These are phyloP conservation scores for Russula dissimulans DNA, from an alignment of 768 basidiomycete species.

Conservation along the genomic window DNA sequence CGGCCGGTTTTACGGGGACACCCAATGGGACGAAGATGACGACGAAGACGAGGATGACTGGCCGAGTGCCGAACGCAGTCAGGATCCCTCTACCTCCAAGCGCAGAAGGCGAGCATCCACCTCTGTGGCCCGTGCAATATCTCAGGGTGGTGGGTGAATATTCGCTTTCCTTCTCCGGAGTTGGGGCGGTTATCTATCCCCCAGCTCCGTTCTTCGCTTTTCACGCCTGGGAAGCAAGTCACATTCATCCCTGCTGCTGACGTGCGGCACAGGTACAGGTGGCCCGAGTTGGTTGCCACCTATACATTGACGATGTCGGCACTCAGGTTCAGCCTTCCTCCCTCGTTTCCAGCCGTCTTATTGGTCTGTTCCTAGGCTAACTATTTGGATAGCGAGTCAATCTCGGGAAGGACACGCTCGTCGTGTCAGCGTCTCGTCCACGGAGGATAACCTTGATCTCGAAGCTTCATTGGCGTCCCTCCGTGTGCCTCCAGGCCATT, in stretches of 20 bases:
- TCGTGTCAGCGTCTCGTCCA: slow-evolving; percentile 19
- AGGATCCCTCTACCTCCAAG: slow-evolving; percentile 29
- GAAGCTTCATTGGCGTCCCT: slow-evolving; percentile 23
- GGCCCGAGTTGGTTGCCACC: not conserved
- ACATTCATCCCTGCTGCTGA: not conserved
- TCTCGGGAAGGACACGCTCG: slow-evolving; percentile 20
- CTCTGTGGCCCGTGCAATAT: slow-evolving; percentile 8
- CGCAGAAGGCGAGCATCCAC: slow-evolving; percentile 25
- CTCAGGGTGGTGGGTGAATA: slow-evolving; percentile 11
- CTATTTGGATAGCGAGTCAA: slow-evolving; percentile 3
- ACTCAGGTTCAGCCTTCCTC: not conserved
- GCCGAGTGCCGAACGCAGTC: slow-evolving; percentile 22
- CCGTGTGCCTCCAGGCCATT: slow-evolving; percentile 1
- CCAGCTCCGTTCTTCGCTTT: not conserved
- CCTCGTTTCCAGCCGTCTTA: not conserved
- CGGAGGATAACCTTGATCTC: slow-evolving; percentile 22
- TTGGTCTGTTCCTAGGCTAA: not conserved
- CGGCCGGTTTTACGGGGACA: slow-evolving; percentile 44
- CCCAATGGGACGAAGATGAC: slow-evolving; percentile 40
- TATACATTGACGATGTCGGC: not conserved
- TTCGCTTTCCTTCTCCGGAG: not conserved
- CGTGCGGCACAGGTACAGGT: not conserved
- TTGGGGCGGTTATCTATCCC: too few relatives aligned
- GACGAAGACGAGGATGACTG: slow-evolving; percentile 45
- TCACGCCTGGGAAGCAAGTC: too few relatives aligned